A percentile compares a stretch with the other conserved stretches of the same genome.
phyloP scores from a whole-genome alignment of 2,329 filamentous ascomycete species.

The Epichloe baconii region DNA sequence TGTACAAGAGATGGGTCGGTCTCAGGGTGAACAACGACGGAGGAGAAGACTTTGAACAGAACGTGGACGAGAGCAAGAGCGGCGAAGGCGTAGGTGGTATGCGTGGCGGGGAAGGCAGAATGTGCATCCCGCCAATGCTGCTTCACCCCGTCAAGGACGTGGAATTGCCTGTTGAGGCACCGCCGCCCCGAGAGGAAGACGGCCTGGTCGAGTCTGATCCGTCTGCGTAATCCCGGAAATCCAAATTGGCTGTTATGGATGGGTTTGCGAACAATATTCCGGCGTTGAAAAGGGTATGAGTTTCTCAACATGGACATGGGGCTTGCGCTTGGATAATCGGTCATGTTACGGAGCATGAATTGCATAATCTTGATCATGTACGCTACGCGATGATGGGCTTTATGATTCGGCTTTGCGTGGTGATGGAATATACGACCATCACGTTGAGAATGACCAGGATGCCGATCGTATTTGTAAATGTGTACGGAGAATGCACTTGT shows the following conservation, averaged over 20 bases:
- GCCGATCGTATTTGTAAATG: too few species aligned
- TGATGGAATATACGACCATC: too few species aligned
- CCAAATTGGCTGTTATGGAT: slow-evolving; percentile 1
- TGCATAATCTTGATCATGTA: too few species aligned
- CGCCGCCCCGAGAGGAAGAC: slow-evolving; percentile 33
- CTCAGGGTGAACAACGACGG: slow-evolving; percentile 67
- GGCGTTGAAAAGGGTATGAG: not conserved
- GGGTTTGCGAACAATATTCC: not conserved
- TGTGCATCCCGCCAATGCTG: slow-evolving; percentile 85
- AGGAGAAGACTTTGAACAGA: slow-evolving; percentile 61
- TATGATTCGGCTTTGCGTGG: too few species aligned
- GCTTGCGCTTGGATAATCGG: too few species aligned
- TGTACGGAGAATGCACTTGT: too few species aligned
- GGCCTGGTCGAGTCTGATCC: slow-evolving; percentile 31
- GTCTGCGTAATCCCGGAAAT: slow-evolving; percentile 14
- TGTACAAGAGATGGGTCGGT: slow-evolving; percentile 81
- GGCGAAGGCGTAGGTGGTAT: slow-evolving; percentile 37
- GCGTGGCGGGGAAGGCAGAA: slow-evolving; percentile 62
- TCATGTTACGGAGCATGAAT: too few species aligned
- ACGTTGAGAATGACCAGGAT: too few species aligned
- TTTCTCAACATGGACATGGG: too few species aligned
- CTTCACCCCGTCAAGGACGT: slow-evolving; percentile 79
- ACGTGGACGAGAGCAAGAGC: slow-evolving; percentile 37
- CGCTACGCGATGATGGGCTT: too few species aligned
- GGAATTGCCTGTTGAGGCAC: slow-evolving; percentile 48